phyloP scores from a whole-genome alignment of 2,329 filamentous ascomycete species.

The Leptodontidium sp. region DNA sequence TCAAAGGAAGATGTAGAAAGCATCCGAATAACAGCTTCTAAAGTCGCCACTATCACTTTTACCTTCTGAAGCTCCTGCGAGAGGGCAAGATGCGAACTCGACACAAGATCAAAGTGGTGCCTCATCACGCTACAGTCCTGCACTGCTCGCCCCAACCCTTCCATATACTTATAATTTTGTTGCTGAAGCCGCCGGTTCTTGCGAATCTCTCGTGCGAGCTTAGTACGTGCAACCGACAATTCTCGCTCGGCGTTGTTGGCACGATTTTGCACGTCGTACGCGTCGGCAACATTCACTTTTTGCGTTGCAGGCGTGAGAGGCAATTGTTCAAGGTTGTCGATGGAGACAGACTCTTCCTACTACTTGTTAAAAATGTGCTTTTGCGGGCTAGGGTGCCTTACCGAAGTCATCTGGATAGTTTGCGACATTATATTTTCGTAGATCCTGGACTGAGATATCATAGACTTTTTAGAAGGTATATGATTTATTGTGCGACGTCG shows the following conservation, averaged over 20 bases:
- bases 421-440: too few relatives aligned
- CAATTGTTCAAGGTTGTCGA: slow-evolving; percentile 21
- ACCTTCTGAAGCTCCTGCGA: slow-evolving; percentile 26
- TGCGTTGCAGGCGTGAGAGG: slow-evolving; percentile 27
- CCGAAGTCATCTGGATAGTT: not conserved
- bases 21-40: slow-evolving; percentile 33
- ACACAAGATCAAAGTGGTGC: too few relatives aligned
- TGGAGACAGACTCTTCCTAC: slow-evolving; percentile 11
- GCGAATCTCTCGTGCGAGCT: slow-evolving; percentile 29
- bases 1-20: not conserved
- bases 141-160: too few relatives aligned
- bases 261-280: slow-evolving; percentile 21
- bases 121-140: too few relatives aligned
- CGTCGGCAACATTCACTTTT: slow-evolving; percentile 21
- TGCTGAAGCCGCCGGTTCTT: slow-evolving; percentile 11
- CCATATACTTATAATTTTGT: too few relatives aligned
- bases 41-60: slow-evolving; percentile 31
- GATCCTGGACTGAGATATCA: too few relatives aligned
- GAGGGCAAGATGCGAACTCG: slow-evolving; percentile 21
- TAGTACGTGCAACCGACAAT: slow-evolving; percentile 24
- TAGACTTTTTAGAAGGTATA: too few relatives aligned
- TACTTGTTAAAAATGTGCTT: slow-evolving; percentile 14
- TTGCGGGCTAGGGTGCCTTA: slow-evolving; percentile 15
- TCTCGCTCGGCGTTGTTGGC: slow-evolving; percentile 27
- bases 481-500: too few relatives aligned